Evolutionary conservation across 1,139 yeast genomes (phyloP), one percentile per base, ranked within the genome.

Genomic region (Debaryomycetaceae sp.): DNA sequence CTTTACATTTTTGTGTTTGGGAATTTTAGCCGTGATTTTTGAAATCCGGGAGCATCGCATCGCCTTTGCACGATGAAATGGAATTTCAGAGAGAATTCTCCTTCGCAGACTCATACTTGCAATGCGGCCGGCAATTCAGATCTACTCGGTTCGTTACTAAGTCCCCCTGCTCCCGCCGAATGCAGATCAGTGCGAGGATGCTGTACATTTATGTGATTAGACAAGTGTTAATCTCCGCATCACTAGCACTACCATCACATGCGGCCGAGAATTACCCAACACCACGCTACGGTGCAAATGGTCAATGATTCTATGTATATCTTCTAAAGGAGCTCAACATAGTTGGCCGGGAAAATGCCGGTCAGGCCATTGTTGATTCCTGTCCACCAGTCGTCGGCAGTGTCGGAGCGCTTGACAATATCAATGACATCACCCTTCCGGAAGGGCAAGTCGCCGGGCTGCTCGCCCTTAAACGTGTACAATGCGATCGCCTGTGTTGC

Each of bases 331-430:
- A 86, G 55, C 47, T 86, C 93, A 25, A 90, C 96, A 48, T 90
- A 90, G 51, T 90, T 90, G 2, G 98, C 98, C 7, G 98, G 98
- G 67, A 90, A 90, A 16, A 87, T 86, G 29, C 98, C 98, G 38
- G 83, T 81, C 33, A 56, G 58, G 4, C 93, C 92, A 43, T 80
- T 81, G 35, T 76, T 64, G 48, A 80, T 73, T 13, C 98, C 98
- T 1, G 95, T 86, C 98, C 98, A 90, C 98, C 98, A 90, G 51
- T 90, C 98, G 51, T 90, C 94, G 29, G 76, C 73, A 10, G 95
- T 79, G 12, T 80, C 86, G 11, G 93, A 73, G 52, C 80, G 83
- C 53, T 86, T 83, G 30, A 82, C 60, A 40, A 90, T 80, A 26
- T 83, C 80, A 44, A 90, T 82, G n/a, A 83, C 82, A 53, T 90